phyloP scores from a whole-genome alignment of 345 rosid species.

The Moringa oleifera region DNA sequence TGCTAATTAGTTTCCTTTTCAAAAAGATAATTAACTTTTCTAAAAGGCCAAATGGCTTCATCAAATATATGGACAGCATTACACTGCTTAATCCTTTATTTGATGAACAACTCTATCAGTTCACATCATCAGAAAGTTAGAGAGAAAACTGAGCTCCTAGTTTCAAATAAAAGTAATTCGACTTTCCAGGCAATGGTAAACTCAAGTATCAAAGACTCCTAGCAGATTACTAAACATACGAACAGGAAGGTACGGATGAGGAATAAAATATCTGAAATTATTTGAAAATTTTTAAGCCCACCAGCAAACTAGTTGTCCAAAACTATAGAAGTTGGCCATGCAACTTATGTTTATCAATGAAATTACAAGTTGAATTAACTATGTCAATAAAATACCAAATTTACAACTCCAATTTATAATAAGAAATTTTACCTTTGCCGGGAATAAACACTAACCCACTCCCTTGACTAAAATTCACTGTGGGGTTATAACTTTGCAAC shows the following conservation, averaged over 20 bases:
- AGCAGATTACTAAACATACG: neutral
- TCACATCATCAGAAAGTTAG: neutral
- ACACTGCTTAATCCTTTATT: no score
- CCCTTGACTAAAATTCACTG: slow-evolving; percentile 53
- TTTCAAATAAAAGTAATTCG: neutral
- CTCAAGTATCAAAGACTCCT: neutral
- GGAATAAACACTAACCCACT: slow-evolving; percentile 70
- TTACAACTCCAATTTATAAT: neutral
- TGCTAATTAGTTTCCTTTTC: neutral
- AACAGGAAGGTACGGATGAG: neutral
- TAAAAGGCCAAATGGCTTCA: neutral
- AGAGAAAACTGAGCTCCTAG: neutral
- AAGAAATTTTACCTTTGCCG: slow-evolving; percentile 42
- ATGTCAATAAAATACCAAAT: neutral
- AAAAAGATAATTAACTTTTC: neutral
- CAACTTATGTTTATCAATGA: no score
- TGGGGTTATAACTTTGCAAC: slow-evolving; percentile 54
- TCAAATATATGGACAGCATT: neutral
- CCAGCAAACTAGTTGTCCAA: neutral
- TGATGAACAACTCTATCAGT: no score
- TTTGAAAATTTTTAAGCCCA: neutral
- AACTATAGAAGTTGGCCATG: neutral
- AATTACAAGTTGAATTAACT: no score
- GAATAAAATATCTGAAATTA: neutral
- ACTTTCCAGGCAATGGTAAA: neutral